A percentile compares a stretch with the other conserved stretches of the same genome.
Evolutionary conservation across 352 stramenopile genomes (phyloP).

Genomic region (Aphanomyces cochlioides): DNA sequence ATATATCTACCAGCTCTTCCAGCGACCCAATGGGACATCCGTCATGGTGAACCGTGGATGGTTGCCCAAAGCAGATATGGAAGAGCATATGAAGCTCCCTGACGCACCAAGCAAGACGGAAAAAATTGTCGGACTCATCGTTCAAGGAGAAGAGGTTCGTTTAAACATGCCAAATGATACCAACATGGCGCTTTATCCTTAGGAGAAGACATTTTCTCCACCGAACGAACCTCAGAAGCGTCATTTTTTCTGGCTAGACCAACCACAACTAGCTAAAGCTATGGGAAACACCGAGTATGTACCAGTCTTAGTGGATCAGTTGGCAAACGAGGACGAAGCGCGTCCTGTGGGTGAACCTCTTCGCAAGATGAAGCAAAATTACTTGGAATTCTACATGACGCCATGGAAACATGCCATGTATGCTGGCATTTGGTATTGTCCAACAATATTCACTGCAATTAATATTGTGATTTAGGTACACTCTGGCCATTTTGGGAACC

Average conservation of each 20-base stretch:
- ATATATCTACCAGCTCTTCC: slow-evolving; percentile 81
- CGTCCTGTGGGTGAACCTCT: slow-evolving; percentile 39
- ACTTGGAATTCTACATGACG: slow-evolving; percentile 88
- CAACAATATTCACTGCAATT: neutral
- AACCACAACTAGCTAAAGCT: slow-evolving; percentile 65
- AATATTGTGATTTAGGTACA: slow-evolving; percentile 1
- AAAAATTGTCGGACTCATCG: slow-evolving; percentile 65
- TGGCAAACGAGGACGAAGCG: slow-evolving; percentile 28
- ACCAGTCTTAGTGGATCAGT: slow-evolving; percentile 72
- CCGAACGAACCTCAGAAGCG: slow-evolving; percentile 68
- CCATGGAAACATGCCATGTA: slow-evolving; percentile 82
- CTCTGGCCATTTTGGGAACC: slow-evolving; percentile 20
- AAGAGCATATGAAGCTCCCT: slow-evolving; percentile 56
- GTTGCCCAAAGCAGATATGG: slow-evolving; percentile 70
- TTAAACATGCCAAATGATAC: neutral
- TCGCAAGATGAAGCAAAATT: slow-evolving; percentile 72
- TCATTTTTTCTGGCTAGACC: slow-evolving; percentile 82
- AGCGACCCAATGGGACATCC: slow-evolving; percentile 64
- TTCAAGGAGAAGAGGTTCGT: slow-evolving; percentile 68
- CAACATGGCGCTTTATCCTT: slow-evolving; percentile 37
- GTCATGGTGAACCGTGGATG: slow-evolving; percentile 84
- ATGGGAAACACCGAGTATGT: slow-evolving; percentile 68
- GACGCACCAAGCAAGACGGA: slow-evolving; percentile 28
- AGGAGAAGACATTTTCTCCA: slow-evolving; percentile 64
- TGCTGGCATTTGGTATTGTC: slow-evolving; percentile 68